Conservation (phyloP, 208 protist genomes). For the Acanthamoeba castellanii region DNA sequence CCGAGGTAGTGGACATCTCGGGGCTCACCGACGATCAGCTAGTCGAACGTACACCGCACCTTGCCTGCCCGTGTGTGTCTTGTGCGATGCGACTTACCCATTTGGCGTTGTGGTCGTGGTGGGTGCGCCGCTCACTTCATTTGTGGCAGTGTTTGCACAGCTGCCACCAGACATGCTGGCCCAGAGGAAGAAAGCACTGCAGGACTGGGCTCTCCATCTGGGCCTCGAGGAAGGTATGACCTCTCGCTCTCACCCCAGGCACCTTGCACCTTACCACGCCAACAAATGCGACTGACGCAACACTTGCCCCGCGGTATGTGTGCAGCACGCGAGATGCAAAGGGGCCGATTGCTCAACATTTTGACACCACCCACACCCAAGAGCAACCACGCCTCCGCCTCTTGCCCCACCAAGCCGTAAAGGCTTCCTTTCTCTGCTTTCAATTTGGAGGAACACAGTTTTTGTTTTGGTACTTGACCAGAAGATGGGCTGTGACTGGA, state of each 20-base stretch:
- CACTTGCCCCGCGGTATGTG: neutral
- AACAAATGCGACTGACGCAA: neutral
- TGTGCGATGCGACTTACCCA: neutral
- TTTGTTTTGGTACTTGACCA: too few species aligned
- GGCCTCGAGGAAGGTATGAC: constrained; percentile 26
- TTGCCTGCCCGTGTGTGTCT: neutral
- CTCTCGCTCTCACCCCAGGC: neutral
- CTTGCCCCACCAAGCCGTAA: neutral
- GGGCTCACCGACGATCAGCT: constrained; percentile 47
- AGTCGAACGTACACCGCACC: neutral
- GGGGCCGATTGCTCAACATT: constrained; percentile 46
- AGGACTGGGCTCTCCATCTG: constrained; percentile 48
- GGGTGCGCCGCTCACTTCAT: neutral
- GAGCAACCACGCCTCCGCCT: neutral
- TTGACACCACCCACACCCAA: neutral
- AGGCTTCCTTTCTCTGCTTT: too few species aligned
- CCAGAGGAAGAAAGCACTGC: constrained; percentile 15
- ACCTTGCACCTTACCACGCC: neutral
- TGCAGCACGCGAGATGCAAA: constrained; percentile 33
- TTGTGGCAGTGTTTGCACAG: neutral
- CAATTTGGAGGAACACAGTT: too few species aligned
- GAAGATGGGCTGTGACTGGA: too few species aligned
- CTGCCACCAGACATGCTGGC: constrained; percentile 16
- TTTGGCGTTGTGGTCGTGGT: neutral
- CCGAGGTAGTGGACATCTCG: constrained; percentile 28